phyloP scores from a whole-genome alignment of 176 grass and related monocot genomes.

The Oryza glaberrima region DNA sequence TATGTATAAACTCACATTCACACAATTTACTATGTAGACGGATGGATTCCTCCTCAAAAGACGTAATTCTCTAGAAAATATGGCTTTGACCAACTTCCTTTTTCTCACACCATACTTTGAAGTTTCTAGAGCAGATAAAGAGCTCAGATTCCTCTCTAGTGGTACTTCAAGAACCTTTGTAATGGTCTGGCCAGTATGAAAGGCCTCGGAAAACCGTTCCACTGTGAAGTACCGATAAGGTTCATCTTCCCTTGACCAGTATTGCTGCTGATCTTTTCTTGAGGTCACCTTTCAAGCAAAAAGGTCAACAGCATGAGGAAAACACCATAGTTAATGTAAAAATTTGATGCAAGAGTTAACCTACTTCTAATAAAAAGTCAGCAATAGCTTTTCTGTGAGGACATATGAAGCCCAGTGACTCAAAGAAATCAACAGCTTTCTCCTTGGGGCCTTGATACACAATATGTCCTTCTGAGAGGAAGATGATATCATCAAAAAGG shows the following conservation, averaged over 20 bases:
- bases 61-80: constrained; percentile 61
- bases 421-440: constrained; percentile 60
- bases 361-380: constrained; percentile 75
- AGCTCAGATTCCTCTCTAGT: constrained; percentile 50
- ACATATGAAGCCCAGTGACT: constrained; percentile 59
- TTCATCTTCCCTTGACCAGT: constrained; percentile 28
- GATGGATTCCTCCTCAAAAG: constrained; percentile 73
- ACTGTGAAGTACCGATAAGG: constrained; percentile 42
- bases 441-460: constrained; percentile 65
- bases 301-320: not conserved
- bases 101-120: constrained; percentile 56
- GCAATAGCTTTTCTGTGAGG: constrained; percentile 61
- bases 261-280: constrained; percentile 69
- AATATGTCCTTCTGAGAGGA: constrained; percentile 65
- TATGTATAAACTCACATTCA: constrained; percentile 33
- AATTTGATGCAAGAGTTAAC: not conserved
- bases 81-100: constrained; percentile 47
- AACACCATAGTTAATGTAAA: not conserved
- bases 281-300: constrained; percentile 61
- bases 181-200: constrained; percentile 39
- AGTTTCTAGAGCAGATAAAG: constrained; percentile 45
- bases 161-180: constrained; percentile 48
- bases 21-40: constrained; percentile 54
- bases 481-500: constrained; percentile 66
- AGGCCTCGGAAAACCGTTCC: constrained; percentile 59